Conservation (phyloP, 192 early-diverging fungal species). For the Umbelopsis isabellina region DNA sequence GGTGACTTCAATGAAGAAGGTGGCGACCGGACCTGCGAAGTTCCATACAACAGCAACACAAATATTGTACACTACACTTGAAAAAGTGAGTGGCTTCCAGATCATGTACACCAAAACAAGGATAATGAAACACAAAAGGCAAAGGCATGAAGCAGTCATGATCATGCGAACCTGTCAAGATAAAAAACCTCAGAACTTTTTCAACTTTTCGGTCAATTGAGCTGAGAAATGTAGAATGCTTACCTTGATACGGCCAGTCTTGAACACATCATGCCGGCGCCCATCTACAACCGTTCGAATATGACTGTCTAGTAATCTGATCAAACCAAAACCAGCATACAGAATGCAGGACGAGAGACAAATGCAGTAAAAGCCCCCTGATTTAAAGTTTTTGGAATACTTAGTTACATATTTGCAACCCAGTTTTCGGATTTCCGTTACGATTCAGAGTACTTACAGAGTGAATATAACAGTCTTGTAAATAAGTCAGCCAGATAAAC, state of each 20-base stretch:
- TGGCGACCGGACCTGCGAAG: constrained; percentile 6
- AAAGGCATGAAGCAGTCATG: not conserved
- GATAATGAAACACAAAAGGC: not conserved
- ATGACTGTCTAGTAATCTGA: constrained; percentile 24
- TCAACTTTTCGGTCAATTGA: no score
- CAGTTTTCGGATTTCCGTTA: not conserved
- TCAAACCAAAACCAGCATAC: constrained; percentile 26
- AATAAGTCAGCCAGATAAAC: constrained; percentile 24
- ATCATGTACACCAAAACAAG: not conserved
- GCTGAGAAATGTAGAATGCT: not conserved
- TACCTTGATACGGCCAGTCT: constrained; percentile 34
- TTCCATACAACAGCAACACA: not conserved
- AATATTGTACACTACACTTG: constrained; percentile 9
- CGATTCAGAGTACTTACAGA: constrained; percentile 13
- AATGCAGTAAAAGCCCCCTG: constrained; percentile 28
- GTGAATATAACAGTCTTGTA: constrained; percentile 25
- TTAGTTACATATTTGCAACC: not conserved
- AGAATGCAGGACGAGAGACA: constrained; percentile 15
- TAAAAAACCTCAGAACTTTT: not conserved
- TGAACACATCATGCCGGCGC: constrained; percentile 16
- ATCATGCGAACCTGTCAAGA: not conserved
- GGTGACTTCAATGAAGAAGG: constrained; percentile 1
- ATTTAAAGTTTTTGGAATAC: not conserved
- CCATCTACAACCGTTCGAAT: constrained; percentile 22
- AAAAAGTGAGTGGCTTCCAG: not conserved